Evolutionary conservation across 75 land plant species (phyloP).

Genomic region (Pinus tabuliformis): DNA sequence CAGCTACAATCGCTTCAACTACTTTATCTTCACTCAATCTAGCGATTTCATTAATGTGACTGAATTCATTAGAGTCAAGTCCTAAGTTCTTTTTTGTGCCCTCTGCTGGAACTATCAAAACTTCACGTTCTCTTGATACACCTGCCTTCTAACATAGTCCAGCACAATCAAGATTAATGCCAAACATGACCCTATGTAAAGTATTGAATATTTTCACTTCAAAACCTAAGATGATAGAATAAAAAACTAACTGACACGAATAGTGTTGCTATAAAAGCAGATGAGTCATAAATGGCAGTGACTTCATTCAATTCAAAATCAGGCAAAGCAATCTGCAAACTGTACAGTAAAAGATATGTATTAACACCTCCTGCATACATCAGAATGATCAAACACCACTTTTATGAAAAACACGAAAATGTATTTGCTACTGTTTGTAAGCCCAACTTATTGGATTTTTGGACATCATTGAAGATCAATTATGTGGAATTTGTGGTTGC

Average conservation of each 20-base stretch:
- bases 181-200: not conserved
- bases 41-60: slow-evolving; percentile 22
- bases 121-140: not conserved
- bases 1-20: slow-evolving; percentile 58
- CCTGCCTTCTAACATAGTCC: slow-evolving; percentile 3
- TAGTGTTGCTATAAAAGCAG: not conserved
- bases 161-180: not conserved
- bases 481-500: too few relatives aligned
- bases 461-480: too few relatives aligned
- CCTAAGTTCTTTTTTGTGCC: slow-evolving; percentile 29
- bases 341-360: not conserved
- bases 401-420: too few relatives aligned
- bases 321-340: too few relatives aligned
- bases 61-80: slow-evolving; percentile 7
- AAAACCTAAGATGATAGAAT: not conserved
- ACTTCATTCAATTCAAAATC: not conserved
- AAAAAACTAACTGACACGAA: not conserved
- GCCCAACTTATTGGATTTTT: too few relatives aligned
- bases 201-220: not conserved
- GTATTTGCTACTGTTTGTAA: too few relatives aligned
- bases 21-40: slow-evolving; percentile 52
- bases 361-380: not conserved
- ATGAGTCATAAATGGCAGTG: slow-evolving; percentile 4
- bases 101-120: slow-evolving; percentile 17
- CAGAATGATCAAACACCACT: not conserved